These are phyloP conservation scores for Amorphotheca resinae DNA, from an alignment of 495 filamentous ascomycete species.

Conservation along the genomic window DNA sequence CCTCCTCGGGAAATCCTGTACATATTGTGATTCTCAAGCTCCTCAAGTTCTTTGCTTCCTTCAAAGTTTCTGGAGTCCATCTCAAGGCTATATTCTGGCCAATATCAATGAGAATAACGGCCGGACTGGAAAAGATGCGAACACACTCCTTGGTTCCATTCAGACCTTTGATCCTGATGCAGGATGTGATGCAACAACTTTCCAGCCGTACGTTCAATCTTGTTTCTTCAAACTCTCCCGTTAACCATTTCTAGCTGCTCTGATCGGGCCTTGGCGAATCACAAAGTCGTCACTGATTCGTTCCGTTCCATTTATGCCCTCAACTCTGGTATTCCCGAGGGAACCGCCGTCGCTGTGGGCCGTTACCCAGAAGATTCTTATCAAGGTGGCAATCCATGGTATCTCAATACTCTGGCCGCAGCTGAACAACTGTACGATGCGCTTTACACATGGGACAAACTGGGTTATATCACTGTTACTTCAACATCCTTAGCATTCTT, in stretches of 20 bases:
- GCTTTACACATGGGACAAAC: slow-evolving; percentile 38
- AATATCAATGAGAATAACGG: slow-evolving; percentile 30
- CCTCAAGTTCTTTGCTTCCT: slow-evolving; percentile 38
- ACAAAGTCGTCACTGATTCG: slow-evolving; percentile 37
- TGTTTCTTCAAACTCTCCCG: background rate
- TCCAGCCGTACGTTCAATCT: slow-evolving; percentile 34
- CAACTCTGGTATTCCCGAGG: slow-evolving; percentile 30
- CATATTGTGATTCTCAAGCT: slow-evolving; percentile 31
- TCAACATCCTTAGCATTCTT: slow-evolving; percentile 40
- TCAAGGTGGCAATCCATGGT: slow-evolving; percentile 34
- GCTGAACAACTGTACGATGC: slow-evolving; percentile 51
- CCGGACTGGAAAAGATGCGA: slow-evolving; percentile 35
- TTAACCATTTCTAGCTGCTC: slow-evolving; percentile 12
- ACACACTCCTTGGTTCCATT: slow-evolving; percentile 34
- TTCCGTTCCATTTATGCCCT: slow-evolving; percentile 35
- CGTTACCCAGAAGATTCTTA: slow-evolving; percentile 52
- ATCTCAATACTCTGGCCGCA: slow-evolving; percentile 38
- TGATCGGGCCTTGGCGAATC: slow-evolving; percentile 32
- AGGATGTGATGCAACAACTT: slow-evolving; percentile 33
- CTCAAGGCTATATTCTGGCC: slow-evolving; percentile 28
- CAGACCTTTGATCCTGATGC: slow-evolving; percentile 35
- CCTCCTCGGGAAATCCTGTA: slow-evolving; percentile 26
- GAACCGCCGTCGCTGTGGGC: slow-evolving; percentile 43
- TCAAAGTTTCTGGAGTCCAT: slow-evolving; percentile 32
- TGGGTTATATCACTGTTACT: slow-evolving; percentile 34